Evolutionary conservation across 192 early-diverging fungal genomes (phyloP), one percentile per base, ranked within the genome.

Genomic region (Coemansia sp.): DNA sequence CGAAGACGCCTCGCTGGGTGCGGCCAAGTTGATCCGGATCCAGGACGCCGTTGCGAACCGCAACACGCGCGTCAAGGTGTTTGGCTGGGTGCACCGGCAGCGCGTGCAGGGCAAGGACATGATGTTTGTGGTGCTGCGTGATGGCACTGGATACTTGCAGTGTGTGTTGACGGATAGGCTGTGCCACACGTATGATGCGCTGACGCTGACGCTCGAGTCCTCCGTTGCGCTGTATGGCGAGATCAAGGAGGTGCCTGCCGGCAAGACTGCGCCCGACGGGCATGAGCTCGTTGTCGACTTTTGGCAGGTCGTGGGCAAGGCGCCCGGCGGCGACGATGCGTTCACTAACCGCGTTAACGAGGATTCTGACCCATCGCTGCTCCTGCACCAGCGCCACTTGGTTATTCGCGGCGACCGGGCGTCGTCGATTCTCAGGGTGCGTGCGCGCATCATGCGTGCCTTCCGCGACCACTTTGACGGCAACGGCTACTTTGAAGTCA

Each of bases 61-160:
- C 61, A 89, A 87, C 47, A 85, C 79, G 64, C 90, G 96, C 49
- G 92, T 98, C 70, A 88, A 86, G 73, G 86, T 99, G 3, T 89
- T 86, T 22, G 97, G 96, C 38, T 99, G 98, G 98, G 95, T 98
- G 60, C 94, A 96, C 86, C 89, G 94, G 31, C 84, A 92, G 68
- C 93, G 98, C 60, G 91, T 92, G 38, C 98, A 99, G 83, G 97
- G 97, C 59, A 96, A 94, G 79, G 93, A 96, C 84, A 92, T 99
- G 91, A 92, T 90, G 84, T 99, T 99, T 81, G 58, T 96, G 12
- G 89, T 98, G 25, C 78, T 99, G 51, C 91, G 98, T 56, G 98
- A 99, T 76, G 98, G 98, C 39, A 87, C 91, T 42, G 98, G 97
- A 19, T 96, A 85, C 69, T 74, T 99, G 66, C 98, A 99, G 77